Base-by-base conservation (phyloP, 805 yeast species). In the Starmerella khaoyaiensis region DNA sequence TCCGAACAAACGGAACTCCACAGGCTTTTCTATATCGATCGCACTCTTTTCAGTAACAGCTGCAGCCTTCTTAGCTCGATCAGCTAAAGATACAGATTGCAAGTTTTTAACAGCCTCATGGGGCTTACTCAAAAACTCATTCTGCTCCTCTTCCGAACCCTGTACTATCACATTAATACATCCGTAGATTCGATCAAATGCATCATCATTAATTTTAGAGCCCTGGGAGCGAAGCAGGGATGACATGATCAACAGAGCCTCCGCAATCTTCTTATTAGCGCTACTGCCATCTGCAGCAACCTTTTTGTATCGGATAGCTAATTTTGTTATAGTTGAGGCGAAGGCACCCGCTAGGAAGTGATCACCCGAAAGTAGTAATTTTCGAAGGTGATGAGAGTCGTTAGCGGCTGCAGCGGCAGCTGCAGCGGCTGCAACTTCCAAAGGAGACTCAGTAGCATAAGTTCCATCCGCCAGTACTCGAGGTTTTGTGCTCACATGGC, bases 381-480 rank as follows among this genome's bases (percentile, higher is more conserved):
- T 72, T 53, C 98, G 78, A 49, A 93, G 64, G 31, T 93, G 82
- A 21, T 86, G 82, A 42, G 57, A 45, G 30, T 56, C 53, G 12
- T 50, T 46, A 32, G 50, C 48, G 17, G 42, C 42, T 11, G 49
- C 46, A n/a, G 67, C 63, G n/a, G 59, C 56, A 4, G 54, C 58
- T 5, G 56, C 58, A 14, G 56, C 56, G n/a, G 57, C 56, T 16
- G 63, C 62, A 16, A 52, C 52, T 12, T 79, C 79, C 40, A 77
- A 61, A 0, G 94, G 90, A 45, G 74, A 73, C 61, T 90, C 98
- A 28, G 95, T 81, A 21, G 98, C 98, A 60, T 90, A 90, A 0
- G 99, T 90, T 50, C 99, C 99, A 62, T 90, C 99, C n/a, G 98
- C 94, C 47, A 90, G 68, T 41, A 90, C 77, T 42, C 79, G 76